These are phyloP conservation scores for Mallotus nudiflorus DNA, from an alignment of 345 rosid species.

Conservation along the genomic window DNA sequence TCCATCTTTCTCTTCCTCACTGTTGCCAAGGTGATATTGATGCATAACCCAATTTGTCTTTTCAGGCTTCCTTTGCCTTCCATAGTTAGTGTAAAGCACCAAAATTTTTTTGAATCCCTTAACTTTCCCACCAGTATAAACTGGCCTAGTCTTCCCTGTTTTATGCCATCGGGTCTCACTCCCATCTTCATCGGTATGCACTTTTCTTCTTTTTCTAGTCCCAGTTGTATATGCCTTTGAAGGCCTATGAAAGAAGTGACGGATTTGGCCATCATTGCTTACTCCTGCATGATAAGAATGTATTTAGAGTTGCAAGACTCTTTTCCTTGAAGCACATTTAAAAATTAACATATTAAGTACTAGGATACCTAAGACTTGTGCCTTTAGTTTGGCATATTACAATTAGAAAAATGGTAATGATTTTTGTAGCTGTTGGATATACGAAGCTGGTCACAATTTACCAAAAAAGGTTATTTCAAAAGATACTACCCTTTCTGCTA, in stretches of 20 bases:
- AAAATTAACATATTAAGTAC: no score
- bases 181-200: conserved; percentile 65
- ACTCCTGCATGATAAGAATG: conserved; percentile 49
- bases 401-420: no score
- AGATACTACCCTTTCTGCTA: no score
- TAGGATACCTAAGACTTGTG: no score
- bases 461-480: no score
- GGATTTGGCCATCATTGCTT: conserved; percentile 78
- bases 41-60: conserved; percentile 98
- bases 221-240: conserved; percentile 96
- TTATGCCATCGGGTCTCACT: conserved; percentile 96
- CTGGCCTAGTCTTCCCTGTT: conserved; percentile 87
- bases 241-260: conserved; percentile 92
- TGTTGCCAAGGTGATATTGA: conserved; percentile 82
- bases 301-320: no score
- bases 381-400: no score
- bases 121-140: conserved; percentile 41
- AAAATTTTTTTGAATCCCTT: conserved; percentile 86
- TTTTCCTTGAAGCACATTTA: no score
- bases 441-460: no score
- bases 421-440: no score
- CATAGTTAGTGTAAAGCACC: conserved; percentile 86
- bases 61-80: conserved; percentile 83
- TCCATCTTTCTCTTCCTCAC: conserved; percentile 87
- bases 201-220: conserved; percentile 80